These are phyloP conservation scores for Coemansia sp. DNA, from an alignment of 192 early-diverging fungal genomes.

Conservation along the genomic window DNA sequence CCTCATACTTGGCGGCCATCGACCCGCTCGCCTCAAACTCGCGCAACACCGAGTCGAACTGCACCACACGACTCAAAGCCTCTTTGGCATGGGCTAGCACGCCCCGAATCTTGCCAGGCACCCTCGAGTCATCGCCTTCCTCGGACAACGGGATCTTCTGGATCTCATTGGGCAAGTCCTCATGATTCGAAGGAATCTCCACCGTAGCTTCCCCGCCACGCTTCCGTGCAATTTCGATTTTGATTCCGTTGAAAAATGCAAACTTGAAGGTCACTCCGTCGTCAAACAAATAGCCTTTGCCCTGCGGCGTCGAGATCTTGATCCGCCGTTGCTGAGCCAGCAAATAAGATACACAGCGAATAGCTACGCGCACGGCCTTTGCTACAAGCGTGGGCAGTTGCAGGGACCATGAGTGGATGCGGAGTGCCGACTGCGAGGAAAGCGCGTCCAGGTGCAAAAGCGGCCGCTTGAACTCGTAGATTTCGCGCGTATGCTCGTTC, in stretches of 20 bases:
- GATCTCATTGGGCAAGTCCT: constrained; percentile 52
- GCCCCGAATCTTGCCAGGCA: constrained; percentile 34
- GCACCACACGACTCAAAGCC: constrained; percentile 23
- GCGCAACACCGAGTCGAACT: constrained; percentile 26
- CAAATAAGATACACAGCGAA: constrained; percentile 59
- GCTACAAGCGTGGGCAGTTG: constrained; percentile 30
- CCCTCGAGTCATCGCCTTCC: constrained; percentile 13
- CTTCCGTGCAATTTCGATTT: constrained; percentile 47
- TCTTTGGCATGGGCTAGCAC: constrained; percentile 37
- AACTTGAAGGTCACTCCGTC: constrained; percentile 67
- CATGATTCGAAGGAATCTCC: constrained; percentile 47
- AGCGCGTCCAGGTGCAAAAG: constrained; percentile 13
- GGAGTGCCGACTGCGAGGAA: not conserved
- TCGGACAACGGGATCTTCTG: constrained; percentile 37
- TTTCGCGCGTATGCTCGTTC: constrained; percentile 13
- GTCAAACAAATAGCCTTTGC: constrained; percentile 68
- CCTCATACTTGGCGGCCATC: constrained; percentile 5
- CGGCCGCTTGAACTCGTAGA: constrained; percentile 33
- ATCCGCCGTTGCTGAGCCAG: constrained; percentile 68
- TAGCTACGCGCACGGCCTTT: constrained; percentile 55
- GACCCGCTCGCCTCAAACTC: constrained; percentile 27
- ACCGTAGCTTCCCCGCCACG: constrained; percentile 41
- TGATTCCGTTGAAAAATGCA: constrained; percentile 66
- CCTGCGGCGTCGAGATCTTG: constrained; percentile 71
- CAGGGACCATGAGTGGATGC: constrained; percentile 29